Evolutionary conservation across 768 basidiomycete genomes (phyloP).

Genomic region (Agaricus sinodeliciosus): DNA sequence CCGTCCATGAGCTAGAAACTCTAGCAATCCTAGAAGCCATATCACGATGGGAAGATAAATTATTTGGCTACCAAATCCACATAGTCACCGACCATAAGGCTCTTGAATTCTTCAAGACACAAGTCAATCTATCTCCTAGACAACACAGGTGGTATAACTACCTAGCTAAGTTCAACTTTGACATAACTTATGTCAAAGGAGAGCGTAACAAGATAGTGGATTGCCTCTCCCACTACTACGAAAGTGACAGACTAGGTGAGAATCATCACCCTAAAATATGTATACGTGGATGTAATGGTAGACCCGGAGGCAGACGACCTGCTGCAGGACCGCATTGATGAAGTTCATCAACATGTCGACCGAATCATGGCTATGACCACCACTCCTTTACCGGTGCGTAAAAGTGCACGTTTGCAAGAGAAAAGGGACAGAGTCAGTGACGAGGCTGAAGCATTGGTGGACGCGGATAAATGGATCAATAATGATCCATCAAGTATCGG

Average conservation of each 20-base stretch:
- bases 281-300: slow-evolving; percentile 14
- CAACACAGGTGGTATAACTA: slow-evolving; percentile 26
- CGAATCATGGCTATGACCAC: slow-evolving; percentile 10
- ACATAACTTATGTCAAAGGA: slow-evolving; percentile 20
- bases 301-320: slow-evolving; percentile 17
- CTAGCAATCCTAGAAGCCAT: slow-evolving; percentile 20
- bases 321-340: slow-evolving; percentile 8
- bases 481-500: too few species aligned
- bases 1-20: slow-evolving; percentile 19
- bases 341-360: slow-evolving; percentile 9
- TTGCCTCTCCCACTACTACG: slow-evolving; percentile 23
- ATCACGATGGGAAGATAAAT: slow-evolving; percentile 25
- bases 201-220: slow-evolving; percentile 22
- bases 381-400: neutral
- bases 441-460: slow-evolving; percentile 8
- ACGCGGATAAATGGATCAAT: slow-evolving; percentile 13
- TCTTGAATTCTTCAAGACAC: slow-evolving; percentile 22
- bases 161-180: slow-evolving; percentile 19
- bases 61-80: slow-evolving; percentile 19
- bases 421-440: slow-evolving; percentile 7
- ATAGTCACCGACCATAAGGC: slow-evolving; percentile 17
- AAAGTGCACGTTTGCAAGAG: slow-evolving; percentile 7
- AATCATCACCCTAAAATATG: slow-evolving; percentile 15
- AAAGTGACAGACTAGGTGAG: slow-evolving; percentile 16
- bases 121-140: slow-evolving; percentile 12